Evolutionary conservation across 768 basidiomycete species (phyloP).

Genomic region (Suillus fuscotomentosus): DNA sequence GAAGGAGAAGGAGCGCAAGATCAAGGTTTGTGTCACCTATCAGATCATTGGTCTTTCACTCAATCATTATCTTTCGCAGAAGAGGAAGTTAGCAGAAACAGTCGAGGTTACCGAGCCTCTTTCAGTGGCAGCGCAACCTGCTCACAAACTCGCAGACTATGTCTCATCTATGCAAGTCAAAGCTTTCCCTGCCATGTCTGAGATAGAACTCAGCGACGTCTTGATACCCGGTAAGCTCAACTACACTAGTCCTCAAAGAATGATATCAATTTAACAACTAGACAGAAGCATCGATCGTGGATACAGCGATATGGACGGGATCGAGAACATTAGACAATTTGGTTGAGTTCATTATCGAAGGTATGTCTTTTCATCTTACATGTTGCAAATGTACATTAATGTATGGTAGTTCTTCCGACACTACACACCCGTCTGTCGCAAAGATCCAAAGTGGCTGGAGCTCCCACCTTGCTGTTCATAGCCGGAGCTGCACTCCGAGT

Average conservation of each 20-base stretch:
- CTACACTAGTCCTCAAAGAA: slow-evolving; percentile 13
- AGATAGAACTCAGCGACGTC: slow-evolving; percentile 78
- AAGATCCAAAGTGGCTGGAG: slow-evolving; percentile 72
- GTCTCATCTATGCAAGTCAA: slow-evolving; percentile 66
- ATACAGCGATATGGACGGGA: slow-evolving; percentile 73
- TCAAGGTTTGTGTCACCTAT: slow-evolving; percentile 47
- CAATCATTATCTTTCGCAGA: slow-evolving; percentile 39
- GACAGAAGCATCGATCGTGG: slow-evolving; percentile 71
- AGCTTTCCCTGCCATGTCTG: slow-evolving; percentile 64
- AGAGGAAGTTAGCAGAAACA: slow-evolving; percentile 57
- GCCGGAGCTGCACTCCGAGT: slow-evolving; percentile 90
- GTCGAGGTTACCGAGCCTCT: slow-evolving; percentile 34
- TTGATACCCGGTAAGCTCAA: slow-evolving; percentile 68
- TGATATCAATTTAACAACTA: slow-evolving; percentile 47
- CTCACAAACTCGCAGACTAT: slow-evolving; percentile 59
- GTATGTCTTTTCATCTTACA: slow-evolving; percentile 38
- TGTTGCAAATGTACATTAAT: background rate
- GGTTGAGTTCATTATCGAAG: slow-evolving; percentile 71
- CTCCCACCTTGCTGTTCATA: slow-evolving; percentile 84
- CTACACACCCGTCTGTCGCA: slow-evolving; percentile 73
- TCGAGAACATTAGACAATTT: slow-evolving; percentile 71
- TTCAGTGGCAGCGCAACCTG: slow-evolving; percentile 57
- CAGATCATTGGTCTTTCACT: slow-evolving; percentile 8
- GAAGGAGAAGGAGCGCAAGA: slow-evolving; percentile 71
- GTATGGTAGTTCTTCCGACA: slow-evolving; percentile 56